Base-by-base conservation (phyloP, 768 basidiomycete genomes). In the Paxillus ammoniavirescens region DNA sequence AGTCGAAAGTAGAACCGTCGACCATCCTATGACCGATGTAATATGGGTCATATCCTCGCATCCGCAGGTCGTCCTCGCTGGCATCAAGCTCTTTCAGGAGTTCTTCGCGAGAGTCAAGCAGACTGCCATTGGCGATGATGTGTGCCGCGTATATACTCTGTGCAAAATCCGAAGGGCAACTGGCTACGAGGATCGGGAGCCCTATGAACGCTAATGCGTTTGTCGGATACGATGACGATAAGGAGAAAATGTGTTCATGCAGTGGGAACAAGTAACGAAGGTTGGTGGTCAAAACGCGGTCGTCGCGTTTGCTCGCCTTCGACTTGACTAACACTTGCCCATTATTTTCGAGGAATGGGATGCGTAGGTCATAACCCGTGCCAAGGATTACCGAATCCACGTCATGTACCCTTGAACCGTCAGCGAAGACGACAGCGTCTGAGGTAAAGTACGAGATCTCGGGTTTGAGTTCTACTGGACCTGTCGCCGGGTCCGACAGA, bases 121-220 rank as follows among this genome's bases (percentile, higher is more conserved):
- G 56, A 18, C 62, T 62, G 4, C 72, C 68, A 47, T 79, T 70
- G 2, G 73, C 69, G 51, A 84, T 76, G 3, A 71, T 70, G 56
- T 80, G 75, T 0, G 76, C 71, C 12, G 69, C 66, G 53, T 80
- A 77, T 3, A 80, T 63, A 42, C 77, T 73, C 63, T 84, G 82
- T 8, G 81, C 81, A 47, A 69, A 59, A 59, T 80, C 77, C 13
- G 75, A 75, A 3, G 79, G 77, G 45, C 75, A 78, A 63, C 79
- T 81, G 5, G 74, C 67, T 36, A 79, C 75, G 46, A 71, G 62
- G 4, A 75, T 71, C 2, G 81, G 81, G 3, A 83, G 70, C 2
- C 82, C 81, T 53, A 83, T 69, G 63, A 85, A 82, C 5, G 79
- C 73, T 21, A 84, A 75, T 14, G 82, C 79, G 37, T 75, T 81